These are phyloP conservation scores for Isatis tinctoria DNA, from an alignment of 345 rosid genomes.

Conservation along the genomic window DNA sequence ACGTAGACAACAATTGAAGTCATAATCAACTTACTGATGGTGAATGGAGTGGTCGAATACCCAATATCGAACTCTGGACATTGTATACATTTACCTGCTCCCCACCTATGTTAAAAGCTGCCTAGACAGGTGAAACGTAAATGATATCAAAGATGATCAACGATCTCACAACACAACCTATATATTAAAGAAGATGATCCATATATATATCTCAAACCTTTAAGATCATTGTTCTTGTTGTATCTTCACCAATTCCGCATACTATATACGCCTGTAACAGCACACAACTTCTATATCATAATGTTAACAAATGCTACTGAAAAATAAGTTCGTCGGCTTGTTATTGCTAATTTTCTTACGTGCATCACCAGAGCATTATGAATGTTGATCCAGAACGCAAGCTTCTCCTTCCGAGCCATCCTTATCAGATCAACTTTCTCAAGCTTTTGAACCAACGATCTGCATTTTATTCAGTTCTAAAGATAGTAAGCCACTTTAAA, in stretches of 20 bases:
- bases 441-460: conserved; percentile 59
- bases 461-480: conserved; percentile 19
- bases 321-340: neutral
- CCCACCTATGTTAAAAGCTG: conserved; percentile 68
- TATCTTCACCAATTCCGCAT: conserved; percentile 42
- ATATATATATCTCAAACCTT: conserved; percentile 35
- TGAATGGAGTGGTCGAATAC: conserved; percentile 48
- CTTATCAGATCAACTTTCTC: conserved; percentile 55
- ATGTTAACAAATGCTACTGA: neutral
- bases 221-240: conserved; percentile 37
- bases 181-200: neutral
- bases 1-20: neutral
- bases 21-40: conserved; percentile 39
- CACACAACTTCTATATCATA: neutral
- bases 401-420: conserved; percentile 73
- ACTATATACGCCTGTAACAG: conserved; percentile 62
- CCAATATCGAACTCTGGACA: conserved; percentile 55
- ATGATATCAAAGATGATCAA: neutral
- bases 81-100: conserved; percentile 44
- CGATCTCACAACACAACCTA: neutral
- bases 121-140: conserved; percentile 37
- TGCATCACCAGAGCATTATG: conserved; percentile 83
- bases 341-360: conserved; percentile 32
- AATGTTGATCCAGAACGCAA: conserved; percentile 77
- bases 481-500: neutral